Evolutionary conservation across 176 grass and related monocot species (phyloP).

Genomic region (Pharus latifolius): DNA sequence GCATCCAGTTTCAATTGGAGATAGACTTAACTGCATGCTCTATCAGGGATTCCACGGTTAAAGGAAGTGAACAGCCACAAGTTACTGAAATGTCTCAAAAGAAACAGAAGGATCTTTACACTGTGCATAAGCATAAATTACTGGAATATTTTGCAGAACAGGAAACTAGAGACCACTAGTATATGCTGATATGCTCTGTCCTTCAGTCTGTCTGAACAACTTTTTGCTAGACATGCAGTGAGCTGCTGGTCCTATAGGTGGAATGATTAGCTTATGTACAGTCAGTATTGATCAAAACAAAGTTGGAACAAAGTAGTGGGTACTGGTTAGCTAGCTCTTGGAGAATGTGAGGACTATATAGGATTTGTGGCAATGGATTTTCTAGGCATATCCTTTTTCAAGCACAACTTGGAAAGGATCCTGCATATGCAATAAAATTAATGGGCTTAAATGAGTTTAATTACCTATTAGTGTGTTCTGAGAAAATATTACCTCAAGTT

Average conservation of each 20-base stretch:
- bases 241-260: background rate
- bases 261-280: background rate
- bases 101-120: background rate
- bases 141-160: background rate
- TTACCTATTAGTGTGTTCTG: background rate
- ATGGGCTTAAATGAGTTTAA: background rate
- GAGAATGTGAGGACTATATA: background rate
- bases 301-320: background rate
- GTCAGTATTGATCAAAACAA: background rate
- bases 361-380: no score
- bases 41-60: background rate
- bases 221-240: background rate
- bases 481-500: constrained; percentile 56
- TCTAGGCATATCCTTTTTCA: background rate
- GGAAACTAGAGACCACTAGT: background rate
- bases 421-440: no score
- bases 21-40: background rate
- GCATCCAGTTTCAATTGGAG: background rate
- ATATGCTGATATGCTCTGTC: background rate
- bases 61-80: background rate
- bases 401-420: background rate
- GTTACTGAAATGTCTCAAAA: background rate
- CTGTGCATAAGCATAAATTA: background rate
- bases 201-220: no score
- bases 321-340: background rate